Evolutionary conservation across 345 rosid genomes (phyloP).

Genomic region (Brassica rapa): DNA sequence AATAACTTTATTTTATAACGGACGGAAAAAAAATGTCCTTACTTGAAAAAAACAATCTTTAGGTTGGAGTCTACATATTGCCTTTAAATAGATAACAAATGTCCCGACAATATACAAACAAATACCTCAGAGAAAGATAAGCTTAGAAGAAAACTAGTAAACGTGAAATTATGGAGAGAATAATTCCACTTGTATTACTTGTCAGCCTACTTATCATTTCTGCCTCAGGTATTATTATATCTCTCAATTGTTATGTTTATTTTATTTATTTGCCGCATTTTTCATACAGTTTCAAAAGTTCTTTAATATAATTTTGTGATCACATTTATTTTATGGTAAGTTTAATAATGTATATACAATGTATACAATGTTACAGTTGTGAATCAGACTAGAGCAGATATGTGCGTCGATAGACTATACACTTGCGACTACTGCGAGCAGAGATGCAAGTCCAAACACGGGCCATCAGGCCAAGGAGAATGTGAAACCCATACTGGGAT

Average conservation of each 20-base stretch:
- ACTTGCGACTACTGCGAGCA: constrained; percentile 16
- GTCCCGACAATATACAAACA: neutral
- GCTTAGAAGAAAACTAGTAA: neutral
- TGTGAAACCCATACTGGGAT: neutral
- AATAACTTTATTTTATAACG: neutral
- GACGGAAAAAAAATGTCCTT: neutral
- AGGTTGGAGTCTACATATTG: neutral
- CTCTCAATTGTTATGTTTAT: neutral
- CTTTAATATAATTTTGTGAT: neutral
- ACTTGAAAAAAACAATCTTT: neutral
- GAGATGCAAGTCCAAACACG: constrained; percentile 24
- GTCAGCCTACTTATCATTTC: constrained; percentile 7
- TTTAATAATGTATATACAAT: neutral
- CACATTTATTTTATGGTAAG: neutral
- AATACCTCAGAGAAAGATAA: neutral
- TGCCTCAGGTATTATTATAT: constrained; percentile 17
- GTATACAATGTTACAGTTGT: constrained; percentile 16
- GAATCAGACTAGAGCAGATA: neutral
- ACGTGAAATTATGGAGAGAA: constrained; percentile 6
- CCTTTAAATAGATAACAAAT: neutral
- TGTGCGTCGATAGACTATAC: constrained; percentile 5
- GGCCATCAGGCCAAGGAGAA: constrained; percentile 5
- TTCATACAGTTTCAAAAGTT: neutral
- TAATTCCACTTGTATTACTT: neutral
- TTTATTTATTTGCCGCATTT: neutral